phyloP scores from a whole-genome alignment of 1,284 basidiomycete genomes.

The Phylloporus gajari region DNA sequence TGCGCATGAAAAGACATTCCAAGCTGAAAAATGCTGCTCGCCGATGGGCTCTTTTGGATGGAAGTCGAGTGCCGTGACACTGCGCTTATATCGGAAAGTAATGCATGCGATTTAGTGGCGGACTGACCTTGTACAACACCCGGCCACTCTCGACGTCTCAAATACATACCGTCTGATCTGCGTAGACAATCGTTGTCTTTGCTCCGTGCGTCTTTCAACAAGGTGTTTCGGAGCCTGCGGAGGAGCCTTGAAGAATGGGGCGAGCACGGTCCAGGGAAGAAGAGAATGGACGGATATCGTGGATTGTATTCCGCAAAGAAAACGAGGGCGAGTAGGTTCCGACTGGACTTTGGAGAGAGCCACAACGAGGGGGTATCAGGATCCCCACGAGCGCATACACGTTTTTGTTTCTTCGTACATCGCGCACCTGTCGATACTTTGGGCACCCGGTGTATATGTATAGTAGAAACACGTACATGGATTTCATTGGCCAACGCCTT shows the following conservation, averaged over 20 bases:
- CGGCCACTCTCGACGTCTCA: constrained; percentile 92
- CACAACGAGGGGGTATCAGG: constrained; percentile 84
- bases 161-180: constrained; percentile 87
- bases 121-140: constrained; percentile 81
- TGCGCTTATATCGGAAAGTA: constrained; percentile 93
- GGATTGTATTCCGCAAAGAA: constrained; percentile 73
- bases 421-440: too few relatives aligned
- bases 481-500: too few relatives aligned
- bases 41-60: constrained; percentile 93
- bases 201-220: constrained; percentile 82
- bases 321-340: constrained; percentile 88
- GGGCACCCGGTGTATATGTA: too few relatives aligned
- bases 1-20: constrained; percentile 10
- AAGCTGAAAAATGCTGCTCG: constrained; percentile 48
- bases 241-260: constrained; percentile 82
- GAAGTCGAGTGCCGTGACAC: too few relatives aligned
- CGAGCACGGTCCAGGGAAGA: constrained; percentile 83
- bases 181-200: constrained; percentile 76
- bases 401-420: too few relatives aligned
- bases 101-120: constrained; percentile 5
- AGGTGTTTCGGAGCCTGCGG: constrained; percentile 86
- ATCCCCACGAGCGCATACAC: constrained; percentile 56
- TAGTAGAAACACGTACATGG: too few relatives aligned
- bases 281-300: constrained; percentile 92
- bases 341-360: constrained; percentile 84